These are phyloP conservation scores for Hymenochaete sp. DNA, from an alignment of 1,284 basidiomycete genomes.

Conservation along the genomic window DNA sequence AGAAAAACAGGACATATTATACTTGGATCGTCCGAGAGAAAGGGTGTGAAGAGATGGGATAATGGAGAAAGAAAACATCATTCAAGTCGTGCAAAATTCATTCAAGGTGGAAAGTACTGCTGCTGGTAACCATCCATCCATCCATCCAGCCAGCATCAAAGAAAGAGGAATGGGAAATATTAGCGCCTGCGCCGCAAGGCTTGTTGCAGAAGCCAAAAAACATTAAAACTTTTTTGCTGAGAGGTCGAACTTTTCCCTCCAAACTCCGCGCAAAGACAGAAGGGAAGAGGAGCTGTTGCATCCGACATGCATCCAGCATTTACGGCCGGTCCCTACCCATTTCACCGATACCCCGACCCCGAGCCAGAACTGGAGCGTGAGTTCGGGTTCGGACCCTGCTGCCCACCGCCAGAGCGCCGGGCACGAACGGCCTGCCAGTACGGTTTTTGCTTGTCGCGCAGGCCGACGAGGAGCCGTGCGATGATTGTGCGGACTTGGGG, in stretches of 20 bases:
- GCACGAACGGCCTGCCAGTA: conserved; percentile 30
- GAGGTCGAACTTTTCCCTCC: not conserved
- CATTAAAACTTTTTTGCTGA: not conserved
- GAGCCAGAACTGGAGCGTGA: conserved; percentile 6
- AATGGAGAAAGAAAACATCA: too few relatives aligned
- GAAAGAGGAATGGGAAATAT: not conserved
- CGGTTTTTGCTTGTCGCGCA: conserved; percentile 74
- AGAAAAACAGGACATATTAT: too few relatives aligned
- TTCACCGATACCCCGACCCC: conserved; percentile 4
- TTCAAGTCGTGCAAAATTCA: too few relatives aligned
- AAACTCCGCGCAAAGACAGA: not conserved
- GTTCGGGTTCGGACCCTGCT: not conserved
- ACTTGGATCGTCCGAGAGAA: too few relatives aligned
- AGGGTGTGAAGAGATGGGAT: too few relatives aligned
- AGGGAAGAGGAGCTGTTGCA: not conserved
- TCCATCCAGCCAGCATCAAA: not conserved
- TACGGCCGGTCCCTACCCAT: not conserved
- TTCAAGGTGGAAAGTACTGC: too few relatives aligned
- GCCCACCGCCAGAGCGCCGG: not conserved
- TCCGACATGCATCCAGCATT: not conserved
- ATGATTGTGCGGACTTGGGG: conserved; percentile 78
- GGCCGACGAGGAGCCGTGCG: conserved; percentile 71
- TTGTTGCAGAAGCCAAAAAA: not conserved
- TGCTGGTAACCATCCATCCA: too few relatives aligned
- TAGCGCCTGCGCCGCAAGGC: not conserved